Conservation (phyloP, 495 filamentous ascomycete genomes). For the Annulohypoxylon maeteangense region DNA sequence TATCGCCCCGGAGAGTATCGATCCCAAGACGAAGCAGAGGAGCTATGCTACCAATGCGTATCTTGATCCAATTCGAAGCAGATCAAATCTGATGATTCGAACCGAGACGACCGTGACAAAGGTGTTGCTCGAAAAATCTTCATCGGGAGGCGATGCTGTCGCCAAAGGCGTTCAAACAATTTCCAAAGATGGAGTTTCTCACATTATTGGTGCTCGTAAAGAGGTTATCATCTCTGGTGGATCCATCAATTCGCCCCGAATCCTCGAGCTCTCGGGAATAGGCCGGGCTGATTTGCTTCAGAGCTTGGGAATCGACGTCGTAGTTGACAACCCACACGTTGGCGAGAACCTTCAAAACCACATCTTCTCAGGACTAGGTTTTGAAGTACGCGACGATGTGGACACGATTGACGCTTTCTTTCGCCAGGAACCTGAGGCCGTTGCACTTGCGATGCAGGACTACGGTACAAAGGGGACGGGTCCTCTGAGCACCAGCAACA, state of each 20-base stretch:
- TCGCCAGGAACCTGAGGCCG: not conserved
- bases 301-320: not conserved
- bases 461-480: not conserved
- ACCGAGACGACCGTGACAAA: no score
- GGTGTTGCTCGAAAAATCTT: no score
- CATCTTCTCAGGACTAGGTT: no score
- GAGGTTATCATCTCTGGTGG: not conserved
- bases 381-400: not conserved
- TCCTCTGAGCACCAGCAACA: not conserved
- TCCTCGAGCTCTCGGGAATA: not conserved
- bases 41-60: no score
- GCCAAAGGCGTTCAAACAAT: no score
- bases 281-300: not conserved
- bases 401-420: not conserved
- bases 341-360: not conserved
- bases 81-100: no score
- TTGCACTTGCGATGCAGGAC: not conserved
- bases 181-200: no score
- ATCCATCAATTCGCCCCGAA: not conserved
- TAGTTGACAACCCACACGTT: not conserved
- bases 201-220: not conserved
- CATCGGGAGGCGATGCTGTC: no score
- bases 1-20: no score
- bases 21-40: no score
- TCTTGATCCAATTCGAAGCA: no score